Percentiles rank a stretch among this genome's conserved stretches.
Evolutionary conservation across 192 early-diverging fungal species (phyloP).

Genomic region (Borealophlyctis nickersoniae): DNA sequence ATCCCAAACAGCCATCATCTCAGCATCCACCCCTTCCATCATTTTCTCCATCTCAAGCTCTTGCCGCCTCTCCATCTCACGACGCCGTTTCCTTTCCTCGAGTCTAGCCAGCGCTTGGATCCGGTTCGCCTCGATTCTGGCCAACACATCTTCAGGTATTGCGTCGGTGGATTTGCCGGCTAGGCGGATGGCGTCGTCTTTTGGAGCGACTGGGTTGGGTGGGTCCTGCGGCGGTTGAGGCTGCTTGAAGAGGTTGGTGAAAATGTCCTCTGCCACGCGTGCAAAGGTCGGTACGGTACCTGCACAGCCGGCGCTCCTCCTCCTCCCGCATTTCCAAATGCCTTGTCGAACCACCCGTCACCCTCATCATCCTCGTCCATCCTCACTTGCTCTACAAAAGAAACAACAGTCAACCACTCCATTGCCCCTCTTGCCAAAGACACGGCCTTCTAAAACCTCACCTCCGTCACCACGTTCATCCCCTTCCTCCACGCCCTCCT

Average conservation of each 20-base stretch:
- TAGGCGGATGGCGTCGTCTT: background rate
- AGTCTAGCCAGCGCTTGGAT: slow-evolving; percentile 2
- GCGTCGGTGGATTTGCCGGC: slow-evolving; percentile 4
- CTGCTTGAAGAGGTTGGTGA: too few relatives aligned
- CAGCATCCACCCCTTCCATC: background rate
- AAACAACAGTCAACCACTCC: background rate
- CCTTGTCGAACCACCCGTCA: background rate
- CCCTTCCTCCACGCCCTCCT: background rate
- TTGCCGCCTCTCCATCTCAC: background rate
- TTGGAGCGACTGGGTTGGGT: background rate
- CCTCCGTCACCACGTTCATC: background rate
- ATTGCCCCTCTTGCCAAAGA: background rate
- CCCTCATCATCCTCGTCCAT: background rate
- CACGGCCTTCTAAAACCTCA: background rate
- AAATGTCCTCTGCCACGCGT: background rate
- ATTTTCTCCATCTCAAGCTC: background rate
- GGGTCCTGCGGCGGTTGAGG: too few relatives aligned
- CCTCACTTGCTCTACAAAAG: background rate
- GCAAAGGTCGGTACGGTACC: background rate
- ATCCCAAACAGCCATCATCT: background rate
- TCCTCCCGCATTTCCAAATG: background rate
- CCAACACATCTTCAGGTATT: background rate
- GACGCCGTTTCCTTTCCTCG: slow-evolving; percentile 7
- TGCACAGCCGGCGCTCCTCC: background rate
- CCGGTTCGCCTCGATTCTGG: slow-evolving; percentile 5